Evolutionary conservation across 257 asterid species (phyloP).

Genomic region (Solanum sitiens): DNA sequence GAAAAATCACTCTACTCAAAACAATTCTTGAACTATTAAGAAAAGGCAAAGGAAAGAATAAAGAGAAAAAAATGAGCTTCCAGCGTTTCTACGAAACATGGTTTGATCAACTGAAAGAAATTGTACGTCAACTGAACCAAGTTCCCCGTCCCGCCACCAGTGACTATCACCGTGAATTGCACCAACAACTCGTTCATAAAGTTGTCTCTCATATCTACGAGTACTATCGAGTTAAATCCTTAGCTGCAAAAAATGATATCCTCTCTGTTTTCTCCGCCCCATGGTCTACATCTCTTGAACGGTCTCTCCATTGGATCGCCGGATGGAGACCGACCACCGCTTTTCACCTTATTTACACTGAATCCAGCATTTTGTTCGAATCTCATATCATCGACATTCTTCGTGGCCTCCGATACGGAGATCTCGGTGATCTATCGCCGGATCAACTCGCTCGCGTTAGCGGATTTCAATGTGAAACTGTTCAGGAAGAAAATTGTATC

Average conservation of each 20-base stretch:
- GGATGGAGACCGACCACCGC: conserved; percentile 95
- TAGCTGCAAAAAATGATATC: conserved; percentile 28
- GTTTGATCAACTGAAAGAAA: conserved; percentile 37
- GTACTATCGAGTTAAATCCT: conserved; percentile 44
- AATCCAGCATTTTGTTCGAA: conserved; percentile 68
- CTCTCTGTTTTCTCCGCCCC: conserved; percentile 41
- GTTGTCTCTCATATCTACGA: conserved; percentile 37
- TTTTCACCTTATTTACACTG: conserved; percentile 69
- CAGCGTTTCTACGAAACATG: conserved; percentile 44
- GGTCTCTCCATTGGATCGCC: conserved; percentile 69
- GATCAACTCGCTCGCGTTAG: conserved; percentile 63
- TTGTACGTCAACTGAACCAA: conserved; percentile 29
- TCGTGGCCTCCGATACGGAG: conserved; percentile 55
- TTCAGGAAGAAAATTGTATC: conserved; percentile 46
- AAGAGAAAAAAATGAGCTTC: conserved; percentile 17
- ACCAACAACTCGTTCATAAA: conserved; percentile 27
- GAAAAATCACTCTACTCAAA: background rate
- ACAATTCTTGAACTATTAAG: background rate
- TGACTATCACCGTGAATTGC: conserved; percentile 23
- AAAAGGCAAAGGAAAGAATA: background rate
- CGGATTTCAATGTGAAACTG: conserved; percentile 75
- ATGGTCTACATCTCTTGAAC: conserved; percentile 57
- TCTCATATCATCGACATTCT: conserved; percentile 58
- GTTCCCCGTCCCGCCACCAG: conserved; percentile 21
- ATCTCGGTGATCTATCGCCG: conserved; percentile 72